Evolutionary conservation across 768 basidiomycete genomes (phyloP).

Genomic region (Coprinopsis cinerea): DNA sequence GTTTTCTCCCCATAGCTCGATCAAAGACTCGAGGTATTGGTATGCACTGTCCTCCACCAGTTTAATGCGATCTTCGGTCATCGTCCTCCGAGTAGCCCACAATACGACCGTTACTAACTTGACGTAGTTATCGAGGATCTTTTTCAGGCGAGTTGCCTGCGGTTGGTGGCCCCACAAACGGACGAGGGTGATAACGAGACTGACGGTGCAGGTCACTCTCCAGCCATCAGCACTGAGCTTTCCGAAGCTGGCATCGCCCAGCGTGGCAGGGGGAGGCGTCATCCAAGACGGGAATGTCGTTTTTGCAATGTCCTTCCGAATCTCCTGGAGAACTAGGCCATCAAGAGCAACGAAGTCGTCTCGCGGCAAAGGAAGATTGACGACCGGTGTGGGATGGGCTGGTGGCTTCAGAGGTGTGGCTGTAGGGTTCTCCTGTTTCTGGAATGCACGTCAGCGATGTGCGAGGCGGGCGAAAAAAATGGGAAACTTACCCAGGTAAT

Average conservation of each 20-base stretch:
- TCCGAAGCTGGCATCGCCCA: constrained; percentile 14
- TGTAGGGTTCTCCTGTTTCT: neutral
- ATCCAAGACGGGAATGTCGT: constrained; percentile 18
- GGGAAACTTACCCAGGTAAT: neutral
- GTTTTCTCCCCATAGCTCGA: constrained; percentile 23
- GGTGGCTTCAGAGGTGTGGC: neutral
- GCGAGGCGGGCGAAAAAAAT: neutral
- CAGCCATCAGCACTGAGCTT: constrained; percentile 33
- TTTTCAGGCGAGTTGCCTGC: neutral
- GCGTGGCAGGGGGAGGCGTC: constrained; percentile 11
- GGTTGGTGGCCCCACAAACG: constrained; percentile 27
- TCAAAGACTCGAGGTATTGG: constrained; percentile 25
- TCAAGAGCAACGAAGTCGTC: neutral
- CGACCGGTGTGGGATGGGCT: neutral
- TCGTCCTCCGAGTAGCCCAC: constrained; percentile 20
- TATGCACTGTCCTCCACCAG: constrained; percentile 23
- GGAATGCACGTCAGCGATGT: neutral
- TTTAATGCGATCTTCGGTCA: constrained; percentile 17
- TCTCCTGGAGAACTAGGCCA: neutral
- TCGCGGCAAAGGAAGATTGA: neutral
- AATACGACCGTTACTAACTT: constrained; percentile 28
- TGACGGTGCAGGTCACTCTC: constrained; percentile 17
- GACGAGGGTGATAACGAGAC: constrained; percentile 31
- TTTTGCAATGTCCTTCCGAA: constrained; percentile 14
- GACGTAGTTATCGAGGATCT: constrained; percentile 27